Evolutionary conservation across 2,329 filamentous ascomycete genomes (phyloP).

Genomic region (Nothomitra cinnamomea): DNA sequence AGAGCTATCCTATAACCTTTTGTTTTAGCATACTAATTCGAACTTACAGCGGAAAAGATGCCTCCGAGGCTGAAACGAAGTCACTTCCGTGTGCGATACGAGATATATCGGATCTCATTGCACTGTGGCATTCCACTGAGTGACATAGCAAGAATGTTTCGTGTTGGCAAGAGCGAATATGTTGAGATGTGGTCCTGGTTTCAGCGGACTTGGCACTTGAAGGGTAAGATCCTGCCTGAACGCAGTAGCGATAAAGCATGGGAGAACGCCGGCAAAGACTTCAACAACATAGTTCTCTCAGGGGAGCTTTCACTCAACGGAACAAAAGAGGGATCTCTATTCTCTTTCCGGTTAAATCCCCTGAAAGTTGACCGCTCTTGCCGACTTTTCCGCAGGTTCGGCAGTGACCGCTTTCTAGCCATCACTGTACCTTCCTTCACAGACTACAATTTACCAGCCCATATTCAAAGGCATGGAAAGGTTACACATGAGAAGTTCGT

Average conservation of each 20-base stretch:
- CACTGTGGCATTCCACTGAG: conserved; percentile 13
- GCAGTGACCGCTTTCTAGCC: conserved; percentile 41
- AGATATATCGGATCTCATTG: conserved; percentile 17
- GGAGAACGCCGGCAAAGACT: conserved; percentile 25
- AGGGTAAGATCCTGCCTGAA: conserved; percentile 31
- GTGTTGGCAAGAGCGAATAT: background rate
- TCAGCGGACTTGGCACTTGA: conserved; percentile 28
- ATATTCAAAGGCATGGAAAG: conserved; percentile 18
- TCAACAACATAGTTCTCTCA: conserved; percentile 27
- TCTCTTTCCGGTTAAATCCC: conserved; percentile 30
- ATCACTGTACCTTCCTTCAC: conserved; percentile 31
- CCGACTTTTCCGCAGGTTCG: conserved; percentile 37
- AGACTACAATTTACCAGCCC: conserved; percentile 15
- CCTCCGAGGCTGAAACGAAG: conserved; percentile 10
- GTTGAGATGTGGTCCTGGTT: conserved; percentile 25
- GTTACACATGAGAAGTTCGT: conserved; percentile 21
- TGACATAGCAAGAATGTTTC: conserved; percentile 7
- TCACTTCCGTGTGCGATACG: conserved; percentile 15
- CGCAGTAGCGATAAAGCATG: conserved; percentile 29
- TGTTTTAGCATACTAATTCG: background rate
- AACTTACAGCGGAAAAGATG: background rate
- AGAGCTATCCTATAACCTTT: background rate
- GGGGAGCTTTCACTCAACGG: conserved; percentile 25
- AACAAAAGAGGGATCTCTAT: conserved; percentile 24
- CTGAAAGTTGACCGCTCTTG: conserved; percentile 32